Base-by-base conservation (phyloP, 2,329 filamentous ascomycete species). In the Acrodontium crateriforme region DNA sequence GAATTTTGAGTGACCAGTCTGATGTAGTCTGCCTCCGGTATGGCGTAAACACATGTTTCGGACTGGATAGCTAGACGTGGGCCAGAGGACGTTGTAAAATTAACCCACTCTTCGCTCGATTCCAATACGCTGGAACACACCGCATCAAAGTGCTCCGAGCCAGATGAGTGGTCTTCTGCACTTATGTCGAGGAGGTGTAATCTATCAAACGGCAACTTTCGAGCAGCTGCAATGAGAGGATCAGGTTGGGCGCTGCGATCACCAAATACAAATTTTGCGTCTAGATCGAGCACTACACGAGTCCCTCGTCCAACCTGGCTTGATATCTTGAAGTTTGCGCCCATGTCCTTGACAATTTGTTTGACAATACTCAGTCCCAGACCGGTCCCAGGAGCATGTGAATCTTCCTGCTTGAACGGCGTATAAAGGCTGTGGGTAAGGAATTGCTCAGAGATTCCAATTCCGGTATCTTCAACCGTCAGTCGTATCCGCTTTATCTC, bases 351-450 rank as follows among this genome's bases (percentile, higher is more conserved):
- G 3, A 46, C 44, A 6, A 55, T 37, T 8, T 45, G 37, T 16
- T 46, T 44, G 14, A 53, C 50, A 23, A 55, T 52, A 15, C 37
- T 44, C 9, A 55, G 38, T 6, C 52, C 52, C 5, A 55, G 39
- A 1, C 52, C 52, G 6, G 50, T 53, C 6, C 52, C 52, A 8
- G 43, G 31, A 6, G 49, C 35, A 13, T 50, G 39, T 0, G 44
- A 36, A 25, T 54, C 41, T 25, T 49, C 51, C 30, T 55, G 52
- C 14, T 38, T 42, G 33, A 53, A 55, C 1, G 51, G 47, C 6
- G 41, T 37, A 30, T 44, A 55, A 1, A 54, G 31, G n/a, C 44
- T 37, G 20, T 48, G 36, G 8, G 39, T 31, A 10, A 47, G 31
- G 26, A 52, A 55, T 2, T 39, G 30, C 19, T 41, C 27, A 2